A percentile compares a stretch with the other conserved stretches of the same genome.
phyloP scores from a whole-genome alignment of 2,329 filamentous ascomycete genomes.

The Sclerotinia glacialis region DNA sequence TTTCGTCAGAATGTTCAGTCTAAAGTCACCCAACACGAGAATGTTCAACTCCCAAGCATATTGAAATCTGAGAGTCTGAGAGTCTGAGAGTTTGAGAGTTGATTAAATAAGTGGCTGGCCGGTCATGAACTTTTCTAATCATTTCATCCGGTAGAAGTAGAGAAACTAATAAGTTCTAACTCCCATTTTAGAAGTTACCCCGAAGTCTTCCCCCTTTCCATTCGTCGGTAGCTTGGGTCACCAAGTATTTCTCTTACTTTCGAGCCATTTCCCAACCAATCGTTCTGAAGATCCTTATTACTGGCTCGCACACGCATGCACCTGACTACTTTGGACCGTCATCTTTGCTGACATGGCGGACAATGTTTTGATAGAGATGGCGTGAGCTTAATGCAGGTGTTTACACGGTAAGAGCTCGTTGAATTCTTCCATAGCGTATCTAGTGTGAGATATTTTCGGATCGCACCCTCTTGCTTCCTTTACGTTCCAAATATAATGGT shows the following conservation, averaged over 20 bases:
- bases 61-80: neutral
- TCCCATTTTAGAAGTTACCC: neutral
- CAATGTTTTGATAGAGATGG: conserved; percentile 4
- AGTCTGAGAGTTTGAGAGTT: neutral
- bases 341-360: neutral
- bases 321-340: neutral
- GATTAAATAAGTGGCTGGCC: neutral
- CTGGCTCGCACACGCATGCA: conserved; percentile 1
- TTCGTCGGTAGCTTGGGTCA: neutral
- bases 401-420: neutral
- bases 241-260: neutral
- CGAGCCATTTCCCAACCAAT: neutral
- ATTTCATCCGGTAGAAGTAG: neutral
- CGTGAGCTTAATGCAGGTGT: neutral
- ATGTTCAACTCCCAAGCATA: neutral
- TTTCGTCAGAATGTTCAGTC: conserved; percentile 9
- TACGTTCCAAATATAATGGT: too few species aligned
- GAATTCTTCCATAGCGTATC: neutral
- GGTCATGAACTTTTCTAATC: neutral
- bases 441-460: neutral
- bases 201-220: neutral
- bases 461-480: neutral
- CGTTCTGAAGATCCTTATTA: neutral
- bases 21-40: conserved; percentile 8
- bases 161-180: neutral